These are phyloP conservation scores for Coccinonectria pachysandricola DNA, from an alignment of 2,329 filamentous ascomycete species.

Conservation along the genomic window DNA sequence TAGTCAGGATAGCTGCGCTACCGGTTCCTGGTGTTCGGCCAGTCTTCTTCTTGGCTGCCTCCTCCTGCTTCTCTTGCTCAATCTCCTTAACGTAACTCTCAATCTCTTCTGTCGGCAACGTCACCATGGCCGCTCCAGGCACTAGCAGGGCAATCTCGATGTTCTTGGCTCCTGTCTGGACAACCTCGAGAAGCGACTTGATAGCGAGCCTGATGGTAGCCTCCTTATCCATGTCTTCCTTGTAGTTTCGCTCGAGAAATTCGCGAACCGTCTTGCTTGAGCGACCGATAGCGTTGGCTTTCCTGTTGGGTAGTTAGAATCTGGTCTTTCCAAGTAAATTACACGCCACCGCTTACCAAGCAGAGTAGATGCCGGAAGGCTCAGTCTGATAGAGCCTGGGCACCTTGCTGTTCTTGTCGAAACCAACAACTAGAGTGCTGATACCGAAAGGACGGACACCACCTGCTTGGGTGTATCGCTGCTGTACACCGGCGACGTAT, in stretches of 20 bases:
- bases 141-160: conserved; percentile 99
- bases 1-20: conserved; percentile 64
- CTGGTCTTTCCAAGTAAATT: not conserved
- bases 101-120: conserved; percentile 91
- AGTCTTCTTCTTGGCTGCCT: conserved; percentile 94
- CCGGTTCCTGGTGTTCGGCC: conserved; percentile 61
- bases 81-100: conserved; percentile 98
- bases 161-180: conserved; percentile 98
- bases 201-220: conserved; percentile 94
- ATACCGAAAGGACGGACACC: conserved; percentile 98
- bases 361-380: conserved; percentile 98
- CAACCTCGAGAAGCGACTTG: conserved; percentile 95
- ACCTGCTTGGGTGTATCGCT: conserved; percentile 97
- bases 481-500: conserved; percentile 94
- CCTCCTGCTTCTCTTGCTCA: conserved; percentile 98
- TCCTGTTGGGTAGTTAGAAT: conserved; percentile 49
- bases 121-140: conserved; percentile 81
- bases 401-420: conserved; percentile 82
- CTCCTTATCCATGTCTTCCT: conserved; percentile 93
- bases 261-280: conserved; percentile 98
- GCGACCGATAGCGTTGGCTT: conserved; percentile 96
- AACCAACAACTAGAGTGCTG: conserved; percentile 96
- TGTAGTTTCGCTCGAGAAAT: conserved; percentile 98
- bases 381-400: conserved; percentile 96
- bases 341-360: conserved; percentile 58